Percentiles rank a stretch among this genome's conserved stretches.
phyloP scores from a whole-genome alignment of 2,329 filamentous ascomycete species.

The Exserohilum rostratum region DNA sequence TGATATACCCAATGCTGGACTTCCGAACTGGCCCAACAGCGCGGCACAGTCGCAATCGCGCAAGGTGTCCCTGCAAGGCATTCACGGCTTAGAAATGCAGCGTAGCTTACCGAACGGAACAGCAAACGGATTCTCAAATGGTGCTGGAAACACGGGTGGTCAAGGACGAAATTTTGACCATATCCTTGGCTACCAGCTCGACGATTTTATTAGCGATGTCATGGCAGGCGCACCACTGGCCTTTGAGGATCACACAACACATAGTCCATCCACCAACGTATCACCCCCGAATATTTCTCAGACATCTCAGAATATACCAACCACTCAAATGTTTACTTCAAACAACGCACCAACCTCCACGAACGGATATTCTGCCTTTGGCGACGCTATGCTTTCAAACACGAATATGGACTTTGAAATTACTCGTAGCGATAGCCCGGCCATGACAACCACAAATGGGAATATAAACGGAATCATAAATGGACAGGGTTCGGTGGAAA shows the following conservation, averaged over 20 bases:
- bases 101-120: constrained; percentile 1
- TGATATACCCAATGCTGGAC: constrained; percentile 25
- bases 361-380: constrained; percentile 22
- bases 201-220: constrained; percentile 37
- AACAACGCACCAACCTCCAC: constrained; percentile 11
- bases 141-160: neutral
- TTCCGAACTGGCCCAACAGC: constrained; percentile 32
- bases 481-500: constrained; percentile 18
- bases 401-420: constrained; percentile 28
- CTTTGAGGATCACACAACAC: constrained; percentile 2
- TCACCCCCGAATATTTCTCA: neutral
- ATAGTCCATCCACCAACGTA: neutral
- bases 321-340: neutral
- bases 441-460: neutral
- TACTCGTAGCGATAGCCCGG: constrained; percentile 15
- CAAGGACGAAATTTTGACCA: constrained; percentile 27
- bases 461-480: neutral
- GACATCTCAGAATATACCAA: neutral
- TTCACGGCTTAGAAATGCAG: neutral
- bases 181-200: constrained; percentile 32
- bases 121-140: neutral
- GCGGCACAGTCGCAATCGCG: constrained; percentile 2
- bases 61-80: neutral
- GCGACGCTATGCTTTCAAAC: constrained; percentile 25
- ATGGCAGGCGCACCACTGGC: constrained; percentile 27